Evolutionary conservation across 1,139 yeast genomes (phyloP).

Genomic region (Eremothecium sinecaudum): DNA sequence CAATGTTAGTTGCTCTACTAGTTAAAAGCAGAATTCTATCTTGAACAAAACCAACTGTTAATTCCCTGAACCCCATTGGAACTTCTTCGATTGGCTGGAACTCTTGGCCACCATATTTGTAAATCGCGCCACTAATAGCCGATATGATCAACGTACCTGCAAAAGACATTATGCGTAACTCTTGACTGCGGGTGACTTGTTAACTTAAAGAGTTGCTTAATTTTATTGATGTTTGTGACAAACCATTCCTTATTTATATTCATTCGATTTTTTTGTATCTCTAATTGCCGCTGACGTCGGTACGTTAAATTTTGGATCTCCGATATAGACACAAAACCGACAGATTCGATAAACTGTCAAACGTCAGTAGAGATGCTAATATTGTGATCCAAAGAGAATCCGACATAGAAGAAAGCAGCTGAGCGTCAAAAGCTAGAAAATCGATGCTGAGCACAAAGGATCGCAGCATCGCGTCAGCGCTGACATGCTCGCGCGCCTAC

Average conservation of each 20-base stretch:
- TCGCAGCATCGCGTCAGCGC: no score
- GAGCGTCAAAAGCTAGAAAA: no score
- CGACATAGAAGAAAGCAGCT: no score
- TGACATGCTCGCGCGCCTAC: no score
- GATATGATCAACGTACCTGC: slow-evolving; percentile 25
- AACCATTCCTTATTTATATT: slow-evolving; percentile 4
- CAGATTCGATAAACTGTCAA: slow-evolving; percentile 1
- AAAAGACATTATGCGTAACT: slow-evolving; percentile 25
- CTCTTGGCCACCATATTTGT: slow-evolving; percentile 24
- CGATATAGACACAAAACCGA: slow-evolving; percentile 19
- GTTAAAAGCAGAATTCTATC: slow-evolving; percentile 5
- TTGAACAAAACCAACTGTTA: slow-evolving; percentile 8
- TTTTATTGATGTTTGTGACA: no score
- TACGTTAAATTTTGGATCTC: slow-evolving; percentile 1
- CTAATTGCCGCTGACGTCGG: slow-evolving; percentile 2
- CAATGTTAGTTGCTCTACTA: slow-evolving; percentile 9
- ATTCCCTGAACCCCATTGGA: slow-evolving; percentile 11
- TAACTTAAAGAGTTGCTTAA: no score
- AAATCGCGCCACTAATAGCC: slow-evolving; percentile 24
- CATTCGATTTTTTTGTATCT: neutral
- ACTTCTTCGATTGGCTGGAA: slow-evolving; percentile 16
- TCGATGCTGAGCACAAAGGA: no score
- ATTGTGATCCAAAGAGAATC: no score
- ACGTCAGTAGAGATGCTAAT: neutral
- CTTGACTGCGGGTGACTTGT: neutral